Conservation (phyloP, 2,329 filamentous ascomycete genomes). For the Rhynchosporium agropyri region DNA sequence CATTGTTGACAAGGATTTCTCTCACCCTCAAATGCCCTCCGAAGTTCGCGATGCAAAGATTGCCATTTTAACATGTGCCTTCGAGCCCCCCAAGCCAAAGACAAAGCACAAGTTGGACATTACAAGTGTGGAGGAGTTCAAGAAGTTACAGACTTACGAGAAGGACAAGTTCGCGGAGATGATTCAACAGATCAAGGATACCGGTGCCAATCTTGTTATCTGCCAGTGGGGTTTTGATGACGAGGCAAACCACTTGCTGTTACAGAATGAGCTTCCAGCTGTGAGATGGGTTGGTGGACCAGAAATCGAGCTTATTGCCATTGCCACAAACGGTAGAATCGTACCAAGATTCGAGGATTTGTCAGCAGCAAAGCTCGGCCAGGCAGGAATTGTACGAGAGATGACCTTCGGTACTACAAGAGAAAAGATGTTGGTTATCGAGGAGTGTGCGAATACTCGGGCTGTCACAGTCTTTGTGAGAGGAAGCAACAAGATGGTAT, state of each 20-base stretch:
- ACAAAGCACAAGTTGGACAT: constrained; percentile 99
- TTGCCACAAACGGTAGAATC: constrained; percentile 96
- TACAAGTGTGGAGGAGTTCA: constrained; percentile 95
- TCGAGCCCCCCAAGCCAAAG: constrained; percentile 98
- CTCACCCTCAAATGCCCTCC: constrained; percentile 97
- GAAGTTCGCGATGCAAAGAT: constrained; percentile 96
- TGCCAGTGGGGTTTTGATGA: constrained; percentile 99
- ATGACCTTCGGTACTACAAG: constrained; percentile 96
- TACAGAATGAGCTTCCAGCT: constrained; percentile 94
- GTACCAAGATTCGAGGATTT: constrained; percentile 97
- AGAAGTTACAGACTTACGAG: constrained; percentile 95
- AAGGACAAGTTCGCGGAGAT: constrained; percentile 96
- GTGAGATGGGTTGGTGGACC: constrained; percentile 98
- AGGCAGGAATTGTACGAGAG: constrained; percentile 86
- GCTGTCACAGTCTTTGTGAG: constrained; percentile 96
- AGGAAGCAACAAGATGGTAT: constrained; percentile 98
- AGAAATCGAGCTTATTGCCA: constrained; percentile 97
- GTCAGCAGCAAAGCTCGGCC: constrained; percentile 86
- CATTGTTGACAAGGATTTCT: constrained; percentile 99
- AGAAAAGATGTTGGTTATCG: constrained; percentile 99
- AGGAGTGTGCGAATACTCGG: constrained; percentile 97
- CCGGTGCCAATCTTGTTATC: constrained; percentile 94
- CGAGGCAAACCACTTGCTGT: constrained; percentile 94
- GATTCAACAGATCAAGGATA: constrained; percentile 97
- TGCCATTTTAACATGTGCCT: constrained; percentile 95